These are phyloP conservation scores for Periglandula ipomoeae DNA, from an alignment of 2,329 filamentous ascomycete genomes.

Conservation along the genomic window DNA sequence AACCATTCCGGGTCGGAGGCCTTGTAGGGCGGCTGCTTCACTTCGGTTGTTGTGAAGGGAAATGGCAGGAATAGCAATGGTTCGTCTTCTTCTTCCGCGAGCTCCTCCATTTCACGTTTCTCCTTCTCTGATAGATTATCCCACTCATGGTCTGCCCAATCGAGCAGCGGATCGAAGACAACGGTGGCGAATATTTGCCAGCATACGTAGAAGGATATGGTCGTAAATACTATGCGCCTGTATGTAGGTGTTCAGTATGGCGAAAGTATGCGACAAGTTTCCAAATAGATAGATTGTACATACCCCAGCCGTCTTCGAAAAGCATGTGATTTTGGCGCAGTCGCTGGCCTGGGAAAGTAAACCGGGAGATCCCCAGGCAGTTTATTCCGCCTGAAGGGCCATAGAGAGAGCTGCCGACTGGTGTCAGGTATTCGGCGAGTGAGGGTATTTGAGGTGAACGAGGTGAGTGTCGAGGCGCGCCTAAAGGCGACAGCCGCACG, in stretches of 20 bases:
- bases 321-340: background rate
- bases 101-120: slow-evolving; percentile 29
- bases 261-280: background rate
- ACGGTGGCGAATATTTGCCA: slow-evolving; percentile 34
- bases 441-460: slow-evolving; percentile 14
- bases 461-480: slow-evolving; percentile 12
- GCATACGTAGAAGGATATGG: slow-evolving; percentile 25
- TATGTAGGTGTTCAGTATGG: background rate
- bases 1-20: slow-evolving; percentile 55
- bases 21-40: slow-evolving; percentile 41
- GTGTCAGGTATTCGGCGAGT: slow-evolving; percentile 1
- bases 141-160: slow-evolving; percentile 33
- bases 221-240: slow-evolving; percentile 22
- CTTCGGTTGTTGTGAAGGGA: slow-evolving; percentile 44
- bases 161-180: slow-evolving; percentile 37
- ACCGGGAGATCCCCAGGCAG: slow-evolving; percentile 18
- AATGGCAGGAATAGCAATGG: slow-evolving; percentile 50
- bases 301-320: slow-evolving; percentile 8
- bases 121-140: slow-evolving; percentile 34
- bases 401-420: slow-evolving; percentile 21
- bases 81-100: slow-evolving; percentile 34
- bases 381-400: slow-evolving; percentile 22
- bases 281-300: background rate
- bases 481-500: slow-evolving; percentile 14
- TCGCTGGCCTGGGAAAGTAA: slow-evolving; percentile 20